Percentiles rank a stretch among this genome's conserved stretches.
phyloP scores from a whole-genome alignment of 352 stramenopile genomes.

The Globisporangium paroecandrum region DNA sequence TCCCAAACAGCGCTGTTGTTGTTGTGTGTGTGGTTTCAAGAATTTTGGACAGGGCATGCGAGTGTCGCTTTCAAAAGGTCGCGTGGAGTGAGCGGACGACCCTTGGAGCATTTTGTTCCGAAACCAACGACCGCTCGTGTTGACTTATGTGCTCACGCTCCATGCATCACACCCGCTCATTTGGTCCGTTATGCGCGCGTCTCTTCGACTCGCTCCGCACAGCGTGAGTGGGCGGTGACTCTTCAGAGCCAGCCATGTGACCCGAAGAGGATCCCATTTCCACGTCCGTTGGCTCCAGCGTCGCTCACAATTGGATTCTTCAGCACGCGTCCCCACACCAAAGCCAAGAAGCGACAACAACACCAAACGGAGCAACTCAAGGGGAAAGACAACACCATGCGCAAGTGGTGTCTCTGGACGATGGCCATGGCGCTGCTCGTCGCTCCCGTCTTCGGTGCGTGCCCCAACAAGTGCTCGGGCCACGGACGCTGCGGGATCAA shows the following conservation, averaged over 20 bases:
- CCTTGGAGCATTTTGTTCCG: background rate
- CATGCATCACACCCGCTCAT: background rate
- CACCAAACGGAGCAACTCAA: background rate
- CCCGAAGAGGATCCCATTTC: background rate
- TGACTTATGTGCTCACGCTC: background rate
- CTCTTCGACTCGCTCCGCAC: background rate
- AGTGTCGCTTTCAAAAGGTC: background rate
- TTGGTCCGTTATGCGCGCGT: slow-evolving; percentile 1
- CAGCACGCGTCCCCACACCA: background rate
- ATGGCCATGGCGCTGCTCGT: slow-evolving; percentile 31
- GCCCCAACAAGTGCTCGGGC: slow-evolving; percentile 86
- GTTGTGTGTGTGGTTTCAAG: background rate
- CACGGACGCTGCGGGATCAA: slow-evolving; percentile 77
- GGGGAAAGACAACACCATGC: slow-evolving; percentile 13
- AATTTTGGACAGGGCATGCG: slow-evolving; percentile 2
- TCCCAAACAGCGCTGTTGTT: background rate
- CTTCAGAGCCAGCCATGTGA: background rate
- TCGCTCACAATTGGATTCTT: slow-evolving; percentile 20
- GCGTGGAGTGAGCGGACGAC: background rate
- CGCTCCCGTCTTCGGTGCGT: slow-evolving; percentile 23
- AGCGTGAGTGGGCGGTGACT: slow-evolving; percentile 2
- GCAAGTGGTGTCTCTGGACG: slow-evolving; percentile 32
- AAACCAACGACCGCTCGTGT: slow-evolving; percentile 4
- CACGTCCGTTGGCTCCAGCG: background rate
- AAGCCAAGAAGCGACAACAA: background rate